phyloP scores from a whole-genome alignment of 2,329 filamentous ascomycete species.

The Fusarium sulawesiense region DNA sequence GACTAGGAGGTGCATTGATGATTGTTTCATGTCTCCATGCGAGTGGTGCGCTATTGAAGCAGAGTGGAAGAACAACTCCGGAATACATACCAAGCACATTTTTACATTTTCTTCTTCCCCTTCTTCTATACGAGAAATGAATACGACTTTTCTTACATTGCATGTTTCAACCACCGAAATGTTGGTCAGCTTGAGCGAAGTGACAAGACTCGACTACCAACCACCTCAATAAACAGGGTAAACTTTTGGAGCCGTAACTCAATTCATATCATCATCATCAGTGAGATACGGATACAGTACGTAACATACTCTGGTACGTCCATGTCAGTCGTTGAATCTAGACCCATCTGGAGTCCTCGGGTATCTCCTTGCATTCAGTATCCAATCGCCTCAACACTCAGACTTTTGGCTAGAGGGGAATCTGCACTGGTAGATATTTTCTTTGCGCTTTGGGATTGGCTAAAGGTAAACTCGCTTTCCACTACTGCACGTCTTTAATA shows the following conservation, averaged over 20 bases:
- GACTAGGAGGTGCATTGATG: not conserved
- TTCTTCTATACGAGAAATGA: not conserved
- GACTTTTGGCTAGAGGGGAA: conserved; percentile 3
- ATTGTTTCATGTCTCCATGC: not conserved
- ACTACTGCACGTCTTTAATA: conserved; percentile 9
- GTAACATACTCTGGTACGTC: not conserved
- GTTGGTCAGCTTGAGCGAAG: not conserved
- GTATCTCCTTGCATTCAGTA: conserved; percentile 2
- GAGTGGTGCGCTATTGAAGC: not conserved
- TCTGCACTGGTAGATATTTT: not conserved
- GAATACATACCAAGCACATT: not conserved
- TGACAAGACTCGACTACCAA: not conserved
- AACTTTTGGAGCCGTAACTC: not conserved
- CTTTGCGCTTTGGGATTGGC: conserved; percentile 6
- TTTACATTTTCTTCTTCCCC: not conserved
- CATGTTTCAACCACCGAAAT: not conserved
- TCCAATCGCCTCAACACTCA: conserved; percentile 1
- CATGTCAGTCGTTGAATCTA: not conserved
- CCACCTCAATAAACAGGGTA: not conserved
- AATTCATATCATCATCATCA: not conserved
- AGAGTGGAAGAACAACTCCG: not conserved
- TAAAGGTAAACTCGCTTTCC: not conserved
- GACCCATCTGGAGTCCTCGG: conserved; percentile 5
- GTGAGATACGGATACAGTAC: not conserved
- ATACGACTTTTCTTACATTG: not conserved